Conservation (phyloP, 805 yeast species). For the Komagataella populi region DNA sequence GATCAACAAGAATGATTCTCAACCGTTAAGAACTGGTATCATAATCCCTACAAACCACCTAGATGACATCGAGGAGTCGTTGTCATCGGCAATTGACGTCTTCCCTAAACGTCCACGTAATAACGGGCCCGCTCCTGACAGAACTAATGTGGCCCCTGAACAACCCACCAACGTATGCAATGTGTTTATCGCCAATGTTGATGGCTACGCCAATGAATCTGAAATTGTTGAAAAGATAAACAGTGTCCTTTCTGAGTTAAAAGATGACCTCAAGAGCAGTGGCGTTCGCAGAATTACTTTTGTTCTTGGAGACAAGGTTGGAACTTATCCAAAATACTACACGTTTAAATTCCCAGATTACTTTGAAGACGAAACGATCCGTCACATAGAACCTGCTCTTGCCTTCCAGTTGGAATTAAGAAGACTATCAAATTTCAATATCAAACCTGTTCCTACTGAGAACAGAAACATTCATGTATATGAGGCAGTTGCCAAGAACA, state of each 20-base stretch:
- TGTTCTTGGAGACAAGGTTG: constrained; percentile 71
- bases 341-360: constrained; percentile 87
- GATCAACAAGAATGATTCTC: constrained; percentile 53
- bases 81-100: constrained; percentile 61
- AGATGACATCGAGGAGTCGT: constrained; percentile 81
- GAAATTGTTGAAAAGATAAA: constrained; percentile 50
- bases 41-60: constrained; percentile 69
- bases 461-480: constrained; percentile 96
- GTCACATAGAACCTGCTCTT: constrained; percentile 96
- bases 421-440: constrained; percentile 87
- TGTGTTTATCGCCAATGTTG: constrained; percentile 60
- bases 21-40: constrained; percentile 73
- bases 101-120: constrained; percentile 35
- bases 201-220: constrained; percentile 61
- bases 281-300: constrained; percentile 88
- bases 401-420: constrained; percentile 95
- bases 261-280: constrained; percentile 55
- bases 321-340: constrained; percentile 88
- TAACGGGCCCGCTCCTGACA: constrained; percentile 10
- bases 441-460: constrained; percentile 89
- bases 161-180: constrained; percentile 70
- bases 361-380: constrained; percentile 79
- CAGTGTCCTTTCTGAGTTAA: constrained; percentile 52
- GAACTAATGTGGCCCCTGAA: constrained; percentile 10
- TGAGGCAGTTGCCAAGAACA: constrained; percentile 90